Base-by-base conservation (phyloP, 1,139 yeast genomes). In the Kodamaea alishanica region DNA sequence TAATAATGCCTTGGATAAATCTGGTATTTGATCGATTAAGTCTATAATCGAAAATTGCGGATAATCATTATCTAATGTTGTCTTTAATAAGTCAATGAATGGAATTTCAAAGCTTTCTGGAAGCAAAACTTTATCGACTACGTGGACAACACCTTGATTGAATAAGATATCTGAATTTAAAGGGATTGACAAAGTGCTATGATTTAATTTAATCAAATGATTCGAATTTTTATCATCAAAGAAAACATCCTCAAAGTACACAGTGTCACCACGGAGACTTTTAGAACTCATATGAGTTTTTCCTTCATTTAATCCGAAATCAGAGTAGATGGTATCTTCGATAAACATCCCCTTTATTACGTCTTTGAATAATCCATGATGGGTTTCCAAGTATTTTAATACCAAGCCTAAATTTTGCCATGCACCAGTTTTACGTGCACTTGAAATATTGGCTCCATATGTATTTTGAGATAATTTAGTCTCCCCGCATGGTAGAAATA, bases 71-170 rank as follows among this genome's bases (percentile, higher is more conserved):
- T 80, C 73, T 3, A 58, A 58, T 1, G 73, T 68, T 0, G 75
- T 60, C 28, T 48, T 50, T 10, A 90, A 64, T 37, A 92, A 66
- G 40, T 87, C 84, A 1, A 48, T 40, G 11, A 86, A 63, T 0
- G 81, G 60, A 4, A 92, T 73, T 7, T 67, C 58, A 26, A 90
- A 61, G 26, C 65, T 59, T 0, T 63, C 58, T 0, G 97, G 96
- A 7, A 88, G 61, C 2, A 77, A 54, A 0, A 87, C 67, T 8
- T 71, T 60, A 33, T 71, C 64, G 5, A 85, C 65, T 1, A 90
- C 79, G 55, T 89, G 97, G 2, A 87, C 77, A 0, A 90, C 96
- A 1, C 97, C 98, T 54, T 84, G 83, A 45, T 77, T 80, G 56
- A 86, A 90, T 11, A 92, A 57, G 6, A 88, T 72, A 56, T 92